A percentile compares a stretch with the other conserved stretches of the same genome.
Conservation (phyloP, 176 grass and related monocot genomes). For the Pharus latifolius region DNA sequence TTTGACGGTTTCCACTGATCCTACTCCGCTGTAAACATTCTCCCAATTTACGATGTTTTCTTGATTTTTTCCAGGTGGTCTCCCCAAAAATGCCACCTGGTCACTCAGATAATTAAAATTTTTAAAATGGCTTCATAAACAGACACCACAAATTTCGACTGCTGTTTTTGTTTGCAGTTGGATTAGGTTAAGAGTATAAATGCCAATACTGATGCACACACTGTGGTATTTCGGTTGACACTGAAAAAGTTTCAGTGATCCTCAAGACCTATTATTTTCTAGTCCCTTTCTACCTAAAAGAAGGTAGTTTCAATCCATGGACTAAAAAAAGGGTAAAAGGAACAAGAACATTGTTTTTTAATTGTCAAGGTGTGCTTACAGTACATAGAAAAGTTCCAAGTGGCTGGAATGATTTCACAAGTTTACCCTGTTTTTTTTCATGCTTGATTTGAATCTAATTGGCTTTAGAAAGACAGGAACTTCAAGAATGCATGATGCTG, state of each 20-base stretch:
- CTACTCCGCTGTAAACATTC: neutral
- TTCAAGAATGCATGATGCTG: neutral
- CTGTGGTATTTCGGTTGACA: too few species aligned
- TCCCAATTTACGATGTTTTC: too few species aligned
- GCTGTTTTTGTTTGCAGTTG: too few species aligned
- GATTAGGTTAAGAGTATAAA: too few species aligned
- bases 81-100: too few species aligned
- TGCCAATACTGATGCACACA: too few species aligned
- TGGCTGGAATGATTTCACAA: constrained; percentile 6
- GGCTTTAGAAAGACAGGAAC: neutral
- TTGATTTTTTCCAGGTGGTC: too few species aligned
- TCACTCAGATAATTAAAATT: too few species aligned
- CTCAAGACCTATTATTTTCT: neutral
- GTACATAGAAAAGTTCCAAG: neutral
- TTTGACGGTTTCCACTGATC: neutral
- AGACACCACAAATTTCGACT: too few species aligned
- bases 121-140: too few species aligned
- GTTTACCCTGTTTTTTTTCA: constrained; percentile 14
- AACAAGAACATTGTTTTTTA: neutral
- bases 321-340: constrained; percentile 11
- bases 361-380: neutral
- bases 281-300: neutral
- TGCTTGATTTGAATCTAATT: constrained; percentile 12
- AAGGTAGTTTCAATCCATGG: neutral
- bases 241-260: neutral